phyloP scores from a whole-genome alignment of 148 eudicot genomes.

The Chenopodium quinoa region DNA sequence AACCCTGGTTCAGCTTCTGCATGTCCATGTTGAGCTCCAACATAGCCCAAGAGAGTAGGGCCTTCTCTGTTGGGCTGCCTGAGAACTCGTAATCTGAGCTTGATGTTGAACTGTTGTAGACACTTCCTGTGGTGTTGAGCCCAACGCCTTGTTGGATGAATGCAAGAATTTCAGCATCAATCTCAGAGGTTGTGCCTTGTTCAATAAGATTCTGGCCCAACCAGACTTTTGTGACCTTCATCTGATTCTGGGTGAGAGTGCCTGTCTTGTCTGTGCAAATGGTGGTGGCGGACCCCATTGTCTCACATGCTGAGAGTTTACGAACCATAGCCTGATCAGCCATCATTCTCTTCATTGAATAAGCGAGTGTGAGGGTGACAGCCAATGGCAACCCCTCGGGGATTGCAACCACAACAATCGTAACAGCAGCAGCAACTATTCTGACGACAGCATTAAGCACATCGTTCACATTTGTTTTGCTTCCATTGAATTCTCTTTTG shows the following conservation, averaged over 20 bases:
- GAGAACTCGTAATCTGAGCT: conserved; percentile 25
- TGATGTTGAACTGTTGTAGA: background rate
- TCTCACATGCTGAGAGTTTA: conserved; percentile 41
- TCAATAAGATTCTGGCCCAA: conserved; percentile 16
- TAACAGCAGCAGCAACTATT: conserved; percentile 37
- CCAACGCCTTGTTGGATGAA: conserved; percentile 30
- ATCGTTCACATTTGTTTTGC: conserved; percentile 25
- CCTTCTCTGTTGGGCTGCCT: conserved; percentile 29
- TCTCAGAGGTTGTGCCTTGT: background rate
- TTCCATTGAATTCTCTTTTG: conserved; percentile 21
- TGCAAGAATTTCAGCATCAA: conserved; percentile 7
- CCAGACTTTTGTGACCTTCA: conserved; percentile 37
- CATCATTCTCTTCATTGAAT: conserved; percentile 43
- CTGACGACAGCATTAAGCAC: conserved; percentile 25
- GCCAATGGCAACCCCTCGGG: conserved; percentile 38
- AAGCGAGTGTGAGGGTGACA: conserved; percentile 36
- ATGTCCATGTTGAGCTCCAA: conserved; percentile 22
- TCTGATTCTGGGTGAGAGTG: conserved; percentile 32
- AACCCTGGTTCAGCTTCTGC: conserved; percentile 7
- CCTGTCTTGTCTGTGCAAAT: conserved; percentile 43
- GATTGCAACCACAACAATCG: conserved; percentile 38
- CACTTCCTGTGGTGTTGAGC: conserved; percentile 35
- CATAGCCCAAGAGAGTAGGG: conserved; percentile 25
- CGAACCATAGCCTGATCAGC: conserved; percentile 37
- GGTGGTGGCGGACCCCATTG: conserved; percentile 41